Evolutionary conservation across 768 basidiomycete genomes (phyloP), one percentile per base, ranked within the genome.

Genomic region (Pleurotus citrinopileatus): DNA sequence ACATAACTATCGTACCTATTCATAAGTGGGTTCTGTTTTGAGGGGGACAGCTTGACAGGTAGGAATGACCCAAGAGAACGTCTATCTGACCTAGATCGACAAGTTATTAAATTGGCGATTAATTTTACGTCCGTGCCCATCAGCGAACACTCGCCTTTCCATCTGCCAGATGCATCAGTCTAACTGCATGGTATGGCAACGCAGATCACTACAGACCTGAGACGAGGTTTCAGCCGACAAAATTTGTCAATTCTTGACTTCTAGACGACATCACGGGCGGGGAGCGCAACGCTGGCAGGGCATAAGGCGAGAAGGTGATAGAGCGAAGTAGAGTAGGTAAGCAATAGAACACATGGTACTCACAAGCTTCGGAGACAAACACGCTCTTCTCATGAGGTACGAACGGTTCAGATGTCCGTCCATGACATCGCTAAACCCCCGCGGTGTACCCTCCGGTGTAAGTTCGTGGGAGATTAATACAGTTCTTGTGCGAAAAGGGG

Each of bases 341-440:
- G n/a, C 23, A 10, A 15, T n/a, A n/a, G n/a, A 13, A 36, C 48
- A 51, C 34, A 32, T 36, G 48, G 48, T 22, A 36, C 48, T 38
- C 48, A 51, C 48, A 37, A 28, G 48, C 22, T 51, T 51, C 48
- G 20, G 22, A 51, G 48, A n/a, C 13, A 47, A 17, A 26, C 26
- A 23, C 29, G 6, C 45, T 22, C 45, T 51, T 51, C 32, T 36
- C 19, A 22, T 37, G 48, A 51, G 48, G 48, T 37, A 51, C 48
- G 34, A 51, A 36, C 10, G 48, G 17, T 36, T 32, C 48, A 38
- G 20, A 29, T 51, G 29, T 19, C 48, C 15, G 48, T 51, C 37
- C 37, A 51, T 51, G 48, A 51, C 48, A 51, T 51, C 48, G 48
- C 48, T 51, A 51, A 51, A 26, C 22, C 48, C 48, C 29, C 48